Conservation (phyloP, 2,329 filamentous ascomycete genomes). For the Penicillium sclerotiorum region DNA sequence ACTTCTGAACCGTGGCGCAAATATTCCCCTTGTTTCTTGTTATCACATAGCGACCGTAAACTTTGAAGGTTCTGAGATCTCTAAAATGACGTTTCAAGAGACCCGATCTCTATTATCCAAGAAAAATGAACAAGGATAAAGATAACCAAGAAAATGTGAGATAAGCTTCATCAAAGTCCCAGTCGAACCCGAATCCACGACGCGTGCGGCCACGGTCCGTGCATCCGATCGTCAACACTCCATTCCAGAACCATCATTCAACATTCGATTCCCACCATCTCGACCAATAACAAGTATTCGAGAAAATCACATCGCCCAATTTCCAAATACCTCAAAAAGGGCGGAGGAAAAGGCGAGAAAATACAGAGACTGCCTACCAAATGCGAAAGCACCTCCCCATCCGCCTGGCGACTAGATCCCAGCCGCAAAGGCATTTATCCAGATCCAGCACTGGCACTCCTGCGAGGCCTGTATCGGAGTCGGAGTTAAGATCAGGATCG, state of each 20-base stretch:
- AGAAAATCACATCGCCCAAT: not conserved
- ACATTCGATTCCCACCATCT: too few relatives aligned
- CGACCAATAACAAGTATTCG: not conserved
- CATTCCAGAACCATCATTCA: not conserved
- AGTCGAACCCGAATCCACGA: slow-evolving; percentile 1
- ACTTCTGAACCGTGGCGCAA: not conserved
- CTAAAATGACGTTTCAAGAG: not conserved
- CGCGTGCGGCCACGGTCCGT: slow-evolving; percentile 15
- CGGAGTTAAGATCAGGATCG: not conserved
- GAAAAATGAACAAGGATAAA: not conserved
- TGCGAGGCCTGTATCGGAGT: too few relatives aligned
- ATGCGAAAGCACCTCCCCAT: slow-evolving; percentile 1
- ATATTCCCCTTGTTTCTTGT: not conserved
- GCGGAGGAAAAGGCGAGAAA: not conserved
- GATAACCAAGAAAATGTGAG: not conserved
- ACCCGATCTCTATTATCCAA: not conserved
- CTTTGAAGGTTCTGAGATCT: not conserved
- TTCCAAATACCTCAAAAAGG: not conserved
- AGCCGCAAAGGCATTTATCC: too few relatives aligned
- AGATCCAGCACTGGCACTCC: not conserved
- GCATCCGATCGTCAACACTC: slow-evolving; percentile 14
- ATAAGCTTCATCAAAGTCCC: not conserved
- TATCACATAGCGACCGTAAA: too few relatives aligned
- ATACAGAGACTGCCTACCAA: not conserved
- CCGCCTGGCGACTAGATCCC: slow-evolving; percentile 10